A percentile compares a stretch with the other conserved stretches of the same genome.
These are phyloP conservation scores for Scorias spongiosa DNA, from an alignment of 2,329 filamentous ascomycete species.

Conservation along the genomic window DNA sequence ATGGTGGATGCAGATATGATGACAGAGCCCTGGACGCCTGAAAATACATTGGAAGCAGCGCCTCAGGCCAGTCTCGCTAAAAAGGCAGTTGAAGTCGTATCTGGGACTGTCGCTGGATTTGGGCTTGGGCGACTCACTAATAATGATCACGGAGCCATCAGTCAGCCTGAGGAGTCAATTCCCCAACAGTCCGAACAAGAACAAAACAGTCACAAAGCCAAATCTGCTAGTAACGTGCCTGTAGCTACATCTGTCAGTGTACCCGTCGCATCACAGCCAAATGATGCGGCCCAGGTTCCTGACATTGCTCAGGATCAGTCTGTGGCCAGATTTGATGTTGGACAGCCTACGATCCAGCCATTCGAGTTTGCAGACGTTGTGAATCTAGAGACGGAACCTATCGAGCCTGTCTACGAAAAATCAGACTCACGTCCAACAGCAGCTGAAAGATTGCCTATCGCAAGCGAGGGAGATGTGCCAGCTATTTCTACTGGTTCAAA, in stretches of 20 bases:
- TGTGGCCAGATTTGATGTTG: too few relatives aligned
- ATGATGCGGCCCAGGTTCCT: not conserved
- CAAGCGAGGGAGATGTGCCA: too few relatives aligned
- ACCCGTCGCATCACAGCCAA: not conserved
- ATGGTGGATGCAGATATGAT: slow-evolving; percentile 49
- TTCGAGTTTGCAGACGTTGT: not conserved
- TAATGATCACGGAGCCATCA: slow-evolving; percentile 2
- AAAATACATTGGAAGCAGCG: slow-evolving; percentile 4
- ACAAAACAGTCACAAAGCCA: not conserved
- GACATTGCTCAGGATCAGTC: not conserved
- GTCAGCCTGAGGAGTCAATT: slow-evolving; percentile 1
- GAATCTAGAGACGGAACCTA: not conserved
- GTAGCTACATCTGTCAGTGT: not conserved
- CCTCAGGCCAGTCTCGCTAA: slow-evolving; percentile 7
- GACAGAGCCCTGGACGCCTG: slow-evolving; percentile 43
- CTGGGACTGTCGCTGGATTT: slow-evolving; percentile 20
- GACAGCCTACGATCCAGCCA: not conserved
- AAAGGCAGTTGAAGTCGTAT: slow-evolving; percentile 15
- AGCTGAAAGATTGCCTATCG: not conserved
- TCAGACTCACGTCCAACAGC: not conserved
- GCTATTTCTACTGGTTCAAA: too few relatives aligned
- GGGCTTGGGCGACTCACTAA: slow-evolving; percentile 15
- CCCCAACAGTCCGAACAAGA: not conserved
- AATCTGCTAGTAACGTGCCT: not conserved
- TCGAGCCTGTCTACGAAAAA: not conserved